A percentile compares a stretch with the other conserved stretches of the same genome.
Conservation (phyloP, 306 rosid species). For the Alnus rubra region DNA sequence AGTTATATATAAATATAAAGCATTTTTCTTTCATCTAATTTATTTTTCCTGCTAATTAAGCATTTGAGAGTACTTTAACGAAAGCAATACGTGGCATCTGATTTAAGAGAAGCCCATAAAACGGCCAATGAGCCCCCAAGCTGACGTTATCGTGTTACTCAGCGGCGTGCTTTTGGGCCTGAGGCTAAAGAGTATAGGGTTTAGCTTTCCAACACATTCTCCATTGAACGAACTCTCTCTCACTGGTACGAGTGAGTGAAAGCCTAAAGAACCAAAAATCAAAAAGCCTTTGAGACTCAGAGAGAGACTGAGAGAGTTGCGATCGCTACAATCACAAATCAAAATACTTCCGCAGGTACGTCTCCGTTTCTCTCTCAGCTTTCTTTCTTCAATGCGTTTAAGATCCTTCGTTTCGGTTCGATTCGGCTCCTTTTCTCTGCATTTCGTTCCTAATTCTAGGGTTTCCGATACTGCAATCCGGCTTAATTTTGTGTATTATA, state of each 20-base stretch:
- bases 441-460: neutral
- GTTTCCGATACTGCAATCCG: neutral
- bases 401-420: neutral
- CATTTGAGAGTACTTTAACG: too few species aligned
- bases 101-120: neutral
- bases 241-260: neutral
- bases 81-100: neutral
- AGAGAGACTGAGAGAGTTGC: neutral
- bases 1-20: too few species aligned
- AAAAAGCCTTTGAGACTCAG: conserved; percentile 1
- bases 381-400: neutral
- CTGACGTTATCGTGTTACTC: too few species aligned
- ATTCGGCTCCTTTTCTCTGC: neutral
- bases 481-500: neutral
- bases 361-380: neutral
- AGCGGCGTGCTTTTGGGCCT: neutral
- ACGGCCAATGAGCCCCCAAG: neutral
- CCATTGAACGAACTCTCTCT: neutral
- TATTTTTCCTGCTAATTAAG: too few species aligned
- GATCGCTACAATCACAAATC: neutral
- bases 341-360: neutral
- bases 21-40: too few species aligned
- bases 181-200: neutral
- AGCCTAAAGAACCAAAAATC: neutral
- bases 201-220: neutral